A percentile compares a stretch with the other conserved stretches of the same genome.
Conservation (phyloP, 2,329 filamentous ascomycete genomes). For the Pyrenochaeta sp. region DNA sequence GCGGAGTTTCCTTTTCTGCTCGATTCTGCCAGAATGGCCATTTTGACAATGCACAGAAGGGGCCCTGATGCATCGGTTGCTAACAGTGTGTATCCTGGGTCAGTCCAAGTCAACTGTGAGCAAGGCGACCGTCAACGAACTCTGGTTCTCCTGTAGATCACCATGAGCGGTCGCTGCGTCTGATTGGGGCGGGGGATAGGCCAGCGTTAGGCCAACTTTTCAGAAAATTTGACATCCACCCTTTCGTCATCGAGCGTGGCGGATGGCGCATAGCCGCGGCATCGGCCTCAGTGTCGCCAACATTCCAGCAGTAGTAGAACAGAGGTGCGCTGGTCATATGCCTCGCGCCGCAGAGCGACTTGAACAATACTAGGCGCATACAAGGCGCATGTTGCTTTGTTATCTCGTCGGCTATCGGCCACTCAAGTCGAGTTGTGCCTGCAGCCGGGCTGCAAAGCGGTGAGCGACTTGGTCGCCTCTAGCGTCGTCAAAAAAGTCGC, state of each 20-base stretch:
- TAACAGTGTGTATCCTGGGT: too few species aligned
- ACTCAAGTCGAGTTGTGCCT: slow-evolving; percentile 2
- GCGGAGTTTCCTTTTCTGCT: too few species aligned
- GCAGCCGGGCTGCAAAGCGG: slow-evolving; percentile 18
- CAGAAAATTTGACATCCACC: background rate
- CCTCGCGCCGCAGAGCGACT: background rate
- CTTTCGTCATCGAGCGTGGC: slow-evolving; percentile 11
- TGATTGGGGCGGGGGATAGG: slow-evolving; percentile 7
- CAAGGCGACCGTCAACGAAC: background rate
- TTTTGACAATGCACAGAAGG: too few species aligned
- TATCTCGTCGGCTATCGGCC: slow-evolving; percentile 3
- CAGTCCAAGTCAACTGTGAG: background rate
- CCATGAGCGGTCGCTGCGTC: background rate
- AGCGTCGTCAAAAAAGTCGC: slow-evolving; percentile 30
- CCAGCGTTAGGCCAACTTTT: background rate
- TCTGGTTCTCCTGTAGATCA: slow-evolving; percentile 18
- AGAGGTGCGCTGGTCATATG: background rate
- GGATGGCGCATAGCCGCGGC: slow-evolving; percentile 10
- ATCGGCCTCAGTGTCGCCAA: background rate
- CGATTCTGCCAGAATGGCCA: too few species aligned
- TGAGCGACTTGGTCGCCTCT: slow-evolving; percentile 12
- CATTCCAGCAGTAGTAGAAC: background rate
- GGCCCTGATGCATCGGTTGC: too few species aligned
- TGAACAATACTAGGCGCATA: slow-evolving; percentile 18
- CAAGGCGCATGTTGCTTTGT: slow-evolving; percentile 10